Percentiles rank a stretch among this genome's conserved stretches.
Evolutionary conservation across 371 early-diverging fungal species (phyloP).

Genomic region (Mortierella sp.): DNA sequence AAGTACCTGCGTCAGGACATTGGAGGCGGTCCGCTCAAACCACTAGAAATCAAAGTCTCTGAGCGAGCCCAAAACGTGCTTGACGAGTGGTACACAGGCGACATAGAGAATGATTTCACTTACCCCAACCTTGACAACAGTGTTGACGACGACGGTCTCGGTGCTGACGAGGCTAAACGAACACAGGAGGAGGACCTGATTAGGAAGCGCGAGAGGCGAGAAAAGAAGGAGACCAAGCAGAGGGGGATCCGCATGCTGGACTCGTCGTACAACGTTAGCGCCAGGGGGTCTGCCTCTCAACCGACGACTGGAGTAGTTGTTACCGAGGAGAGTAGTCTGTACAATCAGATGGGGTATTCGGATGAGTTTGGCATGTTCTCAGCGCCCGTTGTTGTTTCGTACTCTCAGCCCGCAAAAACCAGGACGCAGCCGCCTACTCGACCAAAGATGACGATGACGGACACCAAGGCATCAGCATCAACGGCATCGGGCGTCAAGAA

Average conservation of each 20-base stretch:
- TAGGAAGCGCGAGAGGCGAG: conserved; percentile 25
- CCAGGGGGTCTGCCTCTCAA: conserved; percentile 35
- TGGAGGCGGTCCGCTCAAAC: not conserved
- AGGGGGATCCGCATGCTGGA: conserved; percentile 9
- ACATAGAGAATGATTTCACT: not conserved
- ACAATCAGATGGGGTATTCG: not conserved
- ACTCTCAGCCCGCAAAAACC: conserved; percentile 12
- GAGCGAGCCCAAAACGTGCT: not conserved
- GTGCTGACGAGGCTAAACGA: conserved; percentile 16
- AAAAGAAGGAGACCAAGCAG: conserved; percentile 20
- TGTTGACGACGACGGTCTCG: not conserved
- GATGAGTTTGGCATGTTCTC: conserved; percentile 45
- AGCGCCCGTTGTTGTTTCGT: conserved; percentile 40
- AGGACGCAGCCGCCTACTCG: not conserved
- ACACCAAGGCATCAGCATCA: not conserved
- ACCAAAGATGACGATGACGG: not conserved
- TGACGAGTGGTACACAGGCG: conserved; percentile 1
- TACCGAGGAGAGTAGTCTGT: not conserved
- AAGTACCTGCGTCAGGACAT: not conserved
- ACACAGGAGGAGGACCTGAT: conserved; percentile 30
- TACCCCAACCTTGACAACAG: conserved; percentile 1
- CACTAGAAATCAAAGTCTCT: not conserved
- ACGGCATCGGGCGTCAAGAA: not conserved
- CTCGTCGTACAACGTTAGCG: conserved; percentile 16
- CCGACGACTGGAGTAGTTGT: conserved; percentile 18